phyloP scores from a whole-genome alignment of 768 basidiomycete species.

The Serpula lacrymans region DNA sequence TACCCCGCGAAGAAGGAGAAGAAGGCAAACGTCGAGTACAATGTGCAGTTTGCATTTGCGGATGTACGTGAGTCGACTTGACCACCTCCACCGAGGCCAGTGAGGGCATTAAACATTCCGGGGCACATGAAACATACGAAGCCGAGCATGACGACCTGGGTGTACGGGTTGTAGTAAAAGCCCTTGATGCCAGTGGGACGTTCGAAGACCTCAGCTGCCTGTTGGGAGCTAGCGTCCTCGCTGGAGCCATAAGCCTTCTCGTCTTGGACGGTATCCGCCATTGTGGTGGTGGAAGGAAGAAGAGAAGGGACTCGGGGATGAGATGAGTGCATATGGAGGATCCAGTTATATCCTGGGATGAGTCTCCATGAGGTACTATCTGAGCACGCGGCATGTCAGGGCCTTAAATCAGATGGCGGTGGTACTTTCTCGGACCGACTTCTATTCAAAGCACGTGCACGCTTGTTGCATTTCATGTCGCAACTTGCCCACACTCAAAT shows the following conservation, averaged over 20 bases:
- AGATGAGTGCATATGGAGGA: no score
- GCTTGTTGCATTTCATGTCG: no score
- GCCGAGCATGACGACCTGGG: slow-evolving; percentile 62
- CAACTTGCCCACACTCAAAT: no score
- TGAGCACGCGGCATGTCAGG: no score
- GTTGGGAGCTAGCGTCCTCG: background rate
- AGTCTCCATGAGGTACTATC: no score
- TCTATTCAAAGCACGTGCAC: no score
- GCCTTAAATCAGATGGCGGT: no score
- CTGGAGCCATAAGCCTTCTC: slow-evolving; percentile 4
- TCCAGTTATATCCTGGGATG: no score
- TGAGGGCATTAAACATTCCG: slow-evolving; percentile 72
- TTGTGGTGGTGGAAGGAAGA: no score
- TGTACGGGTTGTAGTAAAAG: slow-evolving; percentile 55
- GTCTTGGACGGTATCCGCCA: no score
- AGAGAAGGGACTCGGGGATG: no score
- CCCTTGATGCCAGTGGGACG: slow-evolving; percentile 49
- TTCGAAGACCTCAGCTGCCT: slow-evolving; percentile 29
- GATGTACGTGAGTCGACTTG: slow-evolving; percentile 62
- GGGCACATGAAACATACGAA: slow-evolving; percentile 54
- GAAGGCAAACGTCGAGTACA: slow-evolving; percentile 64
- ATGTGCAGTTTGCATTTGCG: slow-evolving; percentile 66
- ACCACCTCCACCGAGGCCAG: slow-evolving; percentile 73
- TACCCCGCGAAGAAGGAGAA: slow-evolving; percentile 71
- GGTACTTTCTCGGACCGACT: no score